Conservation (phyloP, 805 yeast genomes). For the Nakazawaea ishiwadae region DNA sequence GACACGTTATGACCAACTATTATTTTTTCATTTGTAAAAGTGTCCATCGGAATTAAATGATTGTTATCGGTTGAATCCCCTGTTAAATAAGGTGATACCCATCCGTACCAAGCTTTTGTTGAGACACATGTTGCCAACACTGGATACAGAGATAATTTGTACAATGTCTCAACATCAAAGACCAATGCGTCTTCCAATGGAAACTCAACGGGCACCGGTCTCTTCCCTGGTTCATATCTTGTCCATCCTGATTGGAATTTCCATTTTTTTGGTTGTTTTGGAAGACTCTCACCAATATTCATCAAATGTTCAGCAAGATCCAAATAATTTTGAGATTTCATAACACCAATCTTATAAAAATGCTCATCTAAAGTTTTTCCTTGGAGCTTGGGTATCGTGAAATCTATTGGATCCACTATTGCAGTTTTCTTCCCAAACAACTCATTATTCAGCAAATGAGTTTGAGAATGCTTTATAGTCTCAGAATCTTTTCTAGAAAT, state of each 20-base stretch:
- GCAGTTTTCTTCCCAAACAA: slow-evolving; percentile 75
- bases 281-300: slow-evolving; percentile 28
- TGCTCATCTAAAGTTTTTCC: slow-evolving; percentile 81
- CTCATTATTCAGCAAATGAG: slow-evolving; percentile 55
- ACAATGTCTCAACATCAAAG: slow-evolving; percentile 87
- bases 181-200: slow-evolving; percentile 73
- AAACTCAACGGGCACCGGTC: slow-evolving; percentile 53
- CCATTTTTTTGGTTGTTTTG: slow-evolving; percentile 50
- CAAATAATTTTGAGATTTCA: slow-evolving; percentile 56
- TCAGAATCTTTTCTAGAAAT: slow-evolving; percentile 26
- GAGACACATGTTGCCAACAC: slow-evolving; percentile 80
- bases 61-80: slow-evolving; percentile 43
- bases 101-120: slow-evolving; percentile 79
- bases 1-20: slow-evolving; percentile 89
- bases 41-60: slow-evolving; percentile 76
- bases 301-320: slow-evolving; percentile 43
- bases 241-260: slow-evolving; percentile 72
- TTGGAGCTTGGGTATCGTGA: slow-evolving; percentile 64
- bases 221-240: slow-evolving; percentile 51
- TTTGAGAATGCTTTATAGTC: slow-evolving; percentile 49
- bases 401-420: slow-evolving; percentile 50
- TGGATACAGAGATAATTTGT: slow-evolving; percentile 69
- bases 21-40: slow-evolving; percentile 43
- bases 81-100: slow-evolving; percentile 87
- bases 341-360: slow-evolving; percentile 64